Conservation (phyloP, 2,329 filamentous ascomycete species). For the Arachnomyces sp. region DNA sequence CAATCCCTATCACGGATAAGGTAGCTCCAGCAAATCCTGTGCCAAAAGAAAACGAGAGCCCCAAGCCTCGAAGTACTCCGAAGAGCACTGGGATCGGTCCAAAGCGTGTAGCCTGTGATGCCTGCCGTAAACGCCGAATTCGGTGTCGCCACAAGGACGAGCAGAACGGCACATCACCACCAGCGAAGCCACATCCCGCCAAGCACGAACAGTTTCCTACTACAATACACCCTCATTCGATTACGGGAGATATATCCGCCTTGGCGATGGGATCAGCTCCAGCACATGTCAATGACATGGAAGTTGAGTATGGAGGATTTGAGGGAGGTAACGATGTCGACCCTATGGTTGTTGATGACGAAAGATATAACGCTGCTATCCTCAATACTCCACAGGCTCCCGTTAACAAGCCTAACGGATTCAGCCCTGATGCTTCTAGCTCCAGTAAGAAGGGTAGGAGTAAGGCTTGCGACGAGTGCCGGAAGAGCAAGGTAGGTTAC, state of each 20-base stretch:
- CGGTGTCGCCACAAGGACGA: slow-evolving; percentile 57
- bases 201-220: no score
- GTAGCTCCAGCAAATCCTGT: slow-evolving; percentile 12
- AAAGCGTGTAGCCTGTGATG: slow-evolving; percentile 53
- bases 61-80: slow-evolving; percentile 38
- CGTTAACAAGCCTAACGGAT: slow-evolving; percentile 21
- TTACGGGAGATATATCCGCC: no score
- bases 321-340: no score
- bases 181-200: no score
- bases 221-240: no score
- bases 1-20: slow-evolving; percentile 16
- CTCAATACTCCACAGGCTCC: slow-evolving; percentile 21
- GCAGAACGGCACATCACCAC: slow-evolving; percentile 18
- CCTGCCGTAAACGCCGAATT: slow-evolving; percentile 54
- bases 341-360: slow-evolving; percentile 6
- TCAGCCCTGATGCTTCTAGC: slow-evolving; percentile 25
- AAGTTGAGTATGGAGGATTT: no score
- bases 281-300: no score
- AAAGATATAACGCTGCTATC: slow-evolving; percentile 19
- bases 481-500: slow-evolving; percentile 55
- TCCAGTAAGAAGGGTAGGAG: slow-evolving; percentile 50
- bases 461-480: slow-evolving; percentile 58
- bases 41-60: slow-evolving; percentile 17
- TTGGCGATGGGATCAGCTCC: no score
- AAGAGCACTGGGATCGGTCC: slow-evolving; percentile 53